Conservation (phyloP, 306 rosid species). For the Quercus mongolica region DNA sequence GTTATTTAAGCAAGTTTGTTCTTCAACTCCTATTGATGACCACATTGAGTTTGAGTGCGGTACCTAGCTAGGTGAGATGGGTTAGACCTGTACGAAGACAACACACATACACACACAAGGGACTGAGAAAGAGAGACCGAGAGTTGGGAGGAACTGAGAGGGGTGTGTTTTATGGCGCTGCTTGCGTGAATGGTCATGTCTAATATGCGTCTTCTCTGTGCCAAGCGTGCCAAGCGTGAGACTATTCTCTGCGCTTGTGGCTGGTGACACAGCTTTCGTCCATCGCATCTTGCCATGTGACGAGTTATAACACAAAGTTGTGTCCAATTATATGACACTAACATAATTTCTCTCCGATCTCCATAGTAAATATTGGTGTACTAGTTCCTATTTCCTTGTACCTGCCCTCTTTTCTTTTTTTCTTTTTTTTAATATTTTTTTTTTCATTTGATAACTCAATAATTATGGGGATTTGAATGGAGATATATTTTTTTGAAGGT, state of each 20-base stretch:
- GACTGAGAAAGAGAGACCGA: background rate
- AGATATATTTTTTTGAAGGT: too few species aligned
- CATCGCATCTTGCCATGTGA: rapidly evolving
- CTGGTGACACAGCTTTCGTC: too few species aligned
- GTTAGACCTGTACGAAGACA: background rate
- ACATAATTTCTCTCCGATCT: too few species aligned
- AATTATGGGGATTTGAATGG: too few species aligned
- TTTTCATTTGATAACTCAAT: too few species aligned
- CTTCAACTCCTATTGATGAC: conserved; percentile 2
- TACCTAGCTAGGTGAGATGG: background rate
- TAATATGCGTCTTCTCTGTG: background rate
- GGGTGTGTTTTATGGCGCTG: background rate
- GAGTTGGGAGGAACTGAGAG: background rate
- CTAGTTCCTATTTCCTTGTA: too few species aligned
- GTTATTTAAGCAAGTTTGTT: background rate
- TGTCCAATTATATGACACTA: rapidly evolving
- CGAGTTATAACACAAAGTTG: rapidly evolving
- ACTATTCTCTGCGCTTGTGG: background rate
- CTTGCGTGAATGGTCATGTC: background rate
- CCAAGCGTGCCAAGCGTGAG: background rate
- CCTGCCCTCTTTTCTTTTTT: too few species aligned
- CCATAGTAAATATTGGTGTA: too few species aligned
- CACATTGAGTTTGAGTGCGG: background rate
- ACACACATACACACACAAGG: too few species aligned
- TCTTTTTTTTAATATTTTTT: too few species aligned